Conservation (phyloP, 768 basidiomycete genomes). For the Mycena vitilis region DNA sequence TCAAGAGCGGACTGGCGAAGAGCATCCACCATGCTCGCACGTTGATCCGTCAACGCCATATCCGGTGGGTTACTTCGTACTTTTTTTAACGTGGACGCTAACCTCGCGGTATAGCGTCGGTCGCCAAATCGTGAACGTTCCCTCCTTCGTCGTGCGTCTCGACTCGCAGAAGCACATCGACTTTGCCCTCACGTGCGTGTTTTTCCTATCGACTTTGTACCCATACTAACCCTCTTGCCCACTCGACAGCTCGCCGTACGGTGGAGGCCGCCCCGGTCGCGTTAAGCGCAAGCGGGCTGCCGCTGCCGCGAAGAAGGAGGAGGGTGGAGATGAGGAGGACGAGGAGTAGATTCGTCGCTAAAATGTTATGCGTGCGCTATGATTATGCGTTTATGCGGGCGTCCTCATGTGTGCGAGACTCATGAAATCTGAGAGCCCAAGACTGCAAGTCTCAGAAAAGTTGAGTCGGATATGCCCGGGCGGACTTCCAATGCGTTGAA, state of each 20-base stretch:
- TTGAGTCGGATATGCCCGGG: too few relatives aligned
- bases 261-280: constrained; percentile 93
- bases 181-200: constrained; percentile 82
- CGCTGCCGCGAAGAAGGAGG: too few relatives aligned
- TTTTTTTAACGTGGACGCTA: neutral
- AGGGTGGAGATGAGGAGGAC: too few relatives aligned
- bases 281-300: constrained; percentile 93
- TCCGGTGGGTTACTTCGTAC: constrained; percentile 70
- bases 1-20: constrained; percentile 98
- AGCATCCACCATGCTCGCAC: constrained; percentile 98
- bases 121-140: constrained; percentile 99
- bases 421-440: too few relatives aligned
- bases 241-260: constrained; percentile 82
- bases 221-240: neutral
- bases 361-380: too few relatives aligned
- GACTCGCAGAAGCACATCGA: constrained; percentile 99
- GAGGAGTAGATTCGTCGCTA: too few relatives aligned
- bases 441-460: too few relatives aligned
- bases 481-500: too few relatives aligned
- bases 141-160: constrained; percentile 98
- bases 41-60: constrained; percentile 97
- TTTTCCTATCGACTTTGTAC: neutral
- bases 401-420: too few relatives aligned
- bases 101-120: constrained; percentile 73
- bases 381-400: too few relatives aligned